Percentiles rank a stretch among this genome's conserved stretches.
These are phyloP conservation scores for Arbutus unedo DNA, from an alignment of 148 eudicot genomes.

Conservation along the genomic window DNA sequence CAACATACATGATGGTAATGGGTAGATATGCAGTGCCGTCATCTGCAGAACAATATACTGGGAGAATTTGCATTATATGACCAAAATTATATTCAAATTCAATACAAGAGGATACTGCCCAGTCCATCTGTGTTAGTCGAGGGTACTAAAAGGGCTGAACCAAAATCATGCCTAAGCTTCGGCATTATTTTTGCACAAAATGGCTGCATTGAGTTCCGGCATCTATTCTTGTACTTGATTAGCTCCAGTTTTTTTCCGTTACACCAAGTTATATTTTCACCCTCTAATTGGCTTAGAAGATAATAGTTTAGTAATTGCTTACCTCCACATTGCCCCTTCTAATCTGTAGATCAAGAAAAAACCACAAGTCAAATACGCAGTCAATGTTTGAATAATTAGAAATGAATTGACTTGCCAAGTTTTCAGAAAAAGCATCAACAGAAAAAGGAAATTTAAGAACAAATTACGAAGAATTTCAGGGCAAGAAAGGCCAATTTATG, in stretches of 20 bases:
- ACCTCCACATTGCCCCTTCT: conserved; percentile 66
- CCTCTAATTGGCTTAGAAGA: neutral
- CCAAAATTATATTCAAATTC: neutral
- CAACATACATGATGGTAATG: conserved; percentile 1
- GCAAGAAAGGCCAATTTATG: neutral
- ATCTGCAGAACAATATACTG: neutral
- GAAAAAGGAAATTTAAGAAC: neutral
- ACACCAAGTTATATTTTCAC: neutral
- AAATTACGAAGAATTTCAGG: neutral
- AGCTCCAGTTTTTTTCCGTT: neutral
- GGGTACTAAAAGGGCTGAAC: neutral
- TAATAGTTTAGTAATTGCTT: conserved; percentile 8
- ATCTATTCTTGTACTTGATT: neutral
- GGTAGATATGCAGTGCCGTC: neutral
- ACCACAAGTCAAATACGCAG: conserved; percentile 12
- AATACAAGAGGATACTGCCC: neutral
- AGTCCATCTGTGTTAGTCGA: neutral
- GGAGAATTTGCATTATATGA: neutral
- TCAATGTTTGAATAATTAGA: neutral
- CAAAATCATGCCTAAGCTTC: neutral
- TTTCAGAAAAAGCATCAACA: conserved; percentile 4
- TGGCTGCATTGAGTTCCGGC: neutral
- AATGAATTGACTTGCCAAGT: neutral
- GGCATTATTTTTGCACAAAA: conserved; percentile 4
- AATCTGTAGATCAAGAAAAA: conserved; percentile 37